phyloP scores from a whole-genome alignment of 768 basidiomycete species.

The Tylopilus felleus region DNA sequence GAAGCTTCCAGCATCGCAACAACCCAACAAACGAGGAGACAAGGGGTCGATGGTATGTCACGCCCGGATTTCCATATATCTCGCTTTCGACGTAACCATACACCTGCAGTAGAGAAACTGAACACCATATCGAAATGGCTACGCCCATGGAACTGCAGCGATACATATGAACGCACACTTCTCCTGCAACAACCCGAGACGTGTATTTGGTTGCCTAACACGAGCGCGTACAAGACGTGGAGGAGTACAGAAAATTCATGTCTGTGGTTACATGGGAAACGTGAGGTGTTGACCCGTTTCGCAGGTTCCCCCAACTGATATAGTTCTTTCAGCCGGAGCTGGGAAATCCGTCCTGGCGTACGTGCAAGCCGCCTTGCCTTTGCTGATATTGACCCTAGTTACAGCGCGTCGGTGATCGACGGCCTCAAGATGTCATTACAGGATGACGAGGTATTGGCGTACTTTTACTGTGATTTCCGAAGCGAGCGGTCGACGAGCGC shows the following conservation, averaged over 20 bases:
- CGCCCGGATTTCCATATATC: neutral
- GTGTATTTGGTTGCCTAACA: too few relatives aligned
- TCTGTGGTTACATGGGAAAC: too few relatives aligned
- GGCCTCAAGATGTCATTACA: neutral
- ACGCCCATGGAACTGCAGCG: neutral
- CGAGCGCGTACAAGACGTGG: too few relatives aligned
- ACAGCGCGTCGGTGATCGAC: slow-evolving; percentile 16
- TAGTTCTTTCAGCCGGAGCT: slow-evolving; percentile 3
- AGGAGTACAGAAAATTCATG: too few relatives aligned
- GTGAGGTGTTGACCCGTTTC: neutral
- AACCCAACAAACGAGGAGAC: neutral
- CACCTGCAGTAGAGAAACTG: neutral
- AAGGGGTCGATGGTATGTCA: neutral
- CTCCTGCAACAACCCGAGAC: slow-evolving; percentile 1
- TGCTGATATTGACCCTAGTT: neutral
- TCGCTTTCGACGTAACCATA: neutral
- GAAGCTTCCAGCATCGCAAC: neutral
- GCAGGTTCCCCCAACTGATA: neutral
- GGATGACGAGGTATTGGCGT: slow-evolving; percentile 1
- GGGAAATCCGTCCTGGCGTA: slow-evolving; percentile 18
- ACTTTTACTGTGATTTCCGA: slow-evolving; percentile 23
- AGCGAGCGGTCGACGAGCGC: too few relatives aligned
- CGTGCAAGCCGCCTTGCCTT: fast-evolving
- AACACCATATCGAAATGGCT: slow-evolving; percentile 4
- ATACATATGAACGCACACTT: neutral